These are phyloP conservation scores for Solanum aculeatissimum DNA, from an alignment of 305 asterid genomes.

Conservation along the genomic window DNA sequence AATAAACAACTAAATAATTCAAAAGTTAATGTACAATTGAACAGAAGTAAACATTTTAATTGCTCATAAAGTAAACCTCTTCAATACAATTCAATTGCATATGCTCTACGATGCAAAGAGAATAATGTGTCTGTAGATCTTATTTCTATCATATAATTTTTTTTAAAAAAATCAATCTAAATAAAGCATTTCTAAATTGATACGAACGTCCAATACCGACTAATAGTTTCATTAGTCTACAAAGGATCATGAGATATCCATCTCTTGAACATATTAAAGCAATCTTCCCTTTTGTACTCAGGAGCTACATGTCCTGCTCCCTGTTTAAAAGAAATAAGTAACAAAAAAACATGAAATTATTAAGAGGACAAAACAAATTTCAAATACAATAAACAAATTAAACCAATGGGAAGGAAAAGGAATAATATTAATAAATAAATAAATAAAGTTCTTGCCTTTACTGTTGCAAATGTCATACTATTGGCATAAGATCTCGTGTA, in stretches of 20 bases:
- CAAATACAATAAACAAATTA: neutral
- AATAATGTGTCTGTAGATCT: neutral
- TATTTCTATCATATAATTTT: neutral
- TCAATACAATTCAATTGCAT: neutral
- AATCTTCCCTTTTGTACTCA: neutral
- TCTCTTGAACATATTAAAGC: neutral
- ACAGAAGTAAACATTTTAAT: neutral
- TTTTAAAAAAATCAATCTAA: rapidly evolving
- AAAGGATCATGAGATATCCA: neutral
- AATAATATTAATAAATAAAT: neutral
- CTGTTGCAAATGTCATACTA: slow-evolving; percentile 4
- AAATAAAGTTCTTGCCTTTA: neutral
- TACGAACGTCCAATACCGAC: neutral
- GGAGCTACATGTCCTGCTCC: slow-evolving; percentile 2
- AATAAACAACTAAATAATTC: no score
- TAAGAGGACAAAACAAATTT: neutral
- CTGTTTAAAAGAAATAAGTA: neutral
- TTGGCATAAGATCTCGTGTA: slow-evolving; percentile 1
- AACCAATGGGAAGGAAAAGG: neutral
- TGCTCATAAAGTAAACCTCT: neutral
- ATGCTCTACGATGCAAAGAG: neutral
- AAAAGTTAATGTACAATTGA: no score
- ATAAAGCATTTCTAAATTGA: neutral
- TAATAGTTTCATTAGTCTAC: neutral
- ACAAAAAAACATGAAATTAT: neutral